Percentiles rank a stretch among this genome's conserved stretches.
Conservation (phyloP, 805 yeast species). For the Teunomyces atbi region DNA sequence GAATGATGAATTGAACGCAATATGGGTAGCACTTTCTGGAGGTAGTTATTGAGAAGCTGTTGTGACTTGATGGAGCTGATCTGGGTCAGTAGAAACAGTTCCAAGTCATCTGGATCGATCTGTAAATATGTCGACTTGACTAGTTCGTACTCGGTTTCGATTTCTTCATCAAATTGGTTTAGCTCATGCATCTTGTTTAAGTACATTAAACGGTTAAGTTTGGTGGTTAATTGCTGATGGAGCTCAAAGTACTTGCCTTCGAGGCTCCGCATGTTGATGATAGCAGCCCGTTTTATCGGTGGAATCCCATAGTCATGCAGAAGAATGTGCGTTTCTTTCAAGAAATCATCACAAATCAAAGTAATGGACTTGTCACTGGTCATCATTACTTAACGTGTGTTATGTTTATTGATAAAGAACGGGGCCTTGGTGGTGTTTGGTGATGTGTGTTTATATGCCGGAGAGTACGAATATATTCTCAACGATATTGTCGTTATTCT, state of each 20-base stretch:
- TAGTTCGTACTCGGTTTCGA: slow-evolving; percentile 16
- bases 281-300: slow-evolving; percentile 6
- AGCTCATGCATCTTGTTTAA: slow-evolving; percentile 24
- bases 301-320: slow-evolving; percentile 37
- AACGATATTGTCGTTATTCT: too few species aligned
- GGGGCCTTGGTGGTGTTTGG: neutral
- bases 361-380: neutral
- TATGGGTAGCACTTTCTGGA: slow-evolving; percentile 31
- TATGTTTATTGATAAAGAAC: neutral
- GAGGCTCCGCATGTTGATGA: slow-evolving; percentile 10
- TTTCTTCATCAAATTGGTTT: slow-evolving; percentile 10
- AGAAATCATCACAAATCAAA: slow-evolving; percentile 20
- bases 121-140: slow-evolving; percentile 10
- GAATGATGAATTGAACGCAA: slow-evolving; percentile 33
- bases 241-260: slow-evolving; percentile 26
- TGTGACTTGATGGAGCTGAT: slow-evolving; percentile 24
- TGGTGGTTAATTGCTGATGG: slow-evolving; percentile 21
- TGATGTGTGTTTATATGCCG: neutral
- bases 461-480: neutral
- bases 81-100: slow-evolving; percentile 18
- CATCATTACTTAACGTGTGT: neutral
- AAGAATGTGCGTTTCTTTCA: slow-evolving; percentile 20
- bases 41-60: slow-evolving; percentile 21
- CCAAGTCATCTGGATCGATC: slow-evolving; percentile 12
- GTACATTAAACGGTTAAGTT: slow-evolving; percentile 28